Evolutionary conservation across 129 eudicot genomes (phyloP).

Genomic region (Sambucus nigra): DNA sequence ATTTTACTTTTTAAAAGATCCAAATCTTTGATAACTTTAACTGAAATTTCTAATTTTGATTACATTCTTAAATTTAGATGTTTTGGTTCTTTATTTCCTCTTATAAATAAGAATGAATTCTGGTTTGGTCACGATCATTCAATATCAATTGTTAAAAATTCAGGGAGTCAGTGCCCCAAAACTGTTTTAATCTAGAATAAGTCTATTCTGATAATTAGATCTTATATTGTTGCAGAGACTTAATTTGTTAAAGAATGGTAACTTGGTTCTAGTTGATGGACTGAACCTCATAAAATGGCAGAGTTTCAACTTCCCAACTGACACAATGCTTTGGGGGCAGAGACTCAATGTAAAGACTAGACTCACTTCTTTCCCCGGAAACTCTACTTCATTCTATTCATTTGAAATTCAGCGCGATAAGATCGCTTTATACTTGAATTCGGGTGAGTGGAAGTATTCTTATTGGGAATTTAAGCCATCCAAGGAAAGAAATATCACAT

Average conservation of each 20-base stretch:
- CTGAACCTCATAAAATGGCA: conserved; percentile 68
- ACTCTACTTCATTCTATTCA: conserved; percentile 43
- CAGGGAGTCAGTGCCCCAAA: too few relatives aligned
- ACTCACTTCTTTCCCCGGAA: conserved; percentile 51
- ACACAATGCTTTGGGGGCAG: too few relatives aligned
- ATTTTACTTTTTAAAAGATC: too few relatives aligned
- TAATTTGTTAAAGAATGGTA: conserved; percentile 47
- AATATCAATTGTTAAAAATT: too few relatives aligned
- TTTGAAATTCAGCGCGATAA: conserved; percentile 67
- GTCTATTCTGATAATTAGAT: too few relatives aligned
- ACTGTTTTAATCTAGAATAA: too few relatives aligned
- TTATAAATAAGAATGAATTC: too few relatives aligned
- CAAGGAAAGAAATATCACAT: conserved; percentile 39
- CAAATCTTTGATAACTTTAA: too few relatives aligned
- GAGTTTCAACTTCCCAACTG: conserved; percentile 91
- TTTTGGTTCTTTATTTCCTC: too few relatives aligned
- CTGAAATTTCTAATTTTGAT: too few relatives aligned
- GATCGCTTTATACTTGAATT: conserved; percentile 51
- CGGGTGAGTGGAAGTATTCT: conserved; percentile 53
- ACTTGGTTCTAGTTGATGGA: conserved; percentile 58
- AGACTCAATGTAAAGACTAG: conserved; percentile 57
- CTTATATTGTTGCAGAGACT: conserved; percentile 47
- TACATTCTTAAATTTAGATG: too few relatives aligned
- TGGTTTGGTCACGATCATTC: too few relatives aligned
- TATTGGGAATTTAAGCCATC: conserved; percentile 69